Base-by-base conservation (phyloP, 2,329 filamentous ascomycete species). In the Tolypocladium endophyticum region DNA sequence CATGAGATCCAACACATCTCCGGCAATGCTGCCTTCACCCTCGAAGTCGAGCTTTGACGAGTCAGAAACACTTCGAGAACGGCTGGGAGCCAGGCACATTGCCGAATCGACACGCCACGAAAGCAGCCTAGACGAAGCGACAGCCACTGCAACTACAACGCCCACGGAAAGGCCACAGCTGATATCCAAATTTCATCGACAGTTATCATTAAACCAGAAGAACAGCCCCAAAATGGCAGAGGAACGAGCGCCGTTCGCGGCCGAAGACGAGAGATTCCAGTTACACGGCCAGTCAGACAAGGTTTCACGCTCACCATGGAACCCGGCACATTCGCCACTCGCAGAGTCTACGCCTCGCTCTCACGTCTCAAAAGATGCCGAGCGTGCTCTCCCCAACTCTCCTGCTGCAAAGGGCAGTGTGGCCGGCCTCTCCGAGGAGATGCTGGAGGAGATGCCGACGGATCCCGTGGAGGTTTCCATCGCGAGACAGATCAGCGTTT, bases 401-500 rank as follows among this genome's bases (percentile, higher is more conserved):
- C 30, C 30, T 8, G 12, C n/a, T 23, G 30, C 30, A 23, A 36
- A 11, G 7, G n/a, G 20, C 50, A 23, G 4, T 16, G 50, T 33
- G 20, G 50, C 52, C 52, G 53, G 55, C 11, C 52, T 57, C 55
- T 20, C 58, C 9, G 61, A 67, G 25, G 61, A 66, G 9, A 64
- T 65, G 2, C 64, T 58, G 16, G 59, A 64, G 23, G 64, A 67
- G 28, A 76, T 74, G 8, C 70, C 82, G 18, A 79, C 80, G 63
- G 78, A 78, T 52, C 82, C 85, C 1, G 84, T 86, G 4, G 82
- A 87, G 70, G 77, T 87, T 54, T 87, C 85, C 1, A 88, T 89
- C 64, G 86, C 86, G 0, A 77, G 87, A 1, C 85, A 88, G 69
- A 87, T 89, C 64, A 87, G 82, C 64, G 76, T 88, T 33, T 87